Evolutionary conservation across 305 asterid genomes (phyloP), one percentile per base, ranked within the genome.

Genomic region (Plantago rigida): DNA sequence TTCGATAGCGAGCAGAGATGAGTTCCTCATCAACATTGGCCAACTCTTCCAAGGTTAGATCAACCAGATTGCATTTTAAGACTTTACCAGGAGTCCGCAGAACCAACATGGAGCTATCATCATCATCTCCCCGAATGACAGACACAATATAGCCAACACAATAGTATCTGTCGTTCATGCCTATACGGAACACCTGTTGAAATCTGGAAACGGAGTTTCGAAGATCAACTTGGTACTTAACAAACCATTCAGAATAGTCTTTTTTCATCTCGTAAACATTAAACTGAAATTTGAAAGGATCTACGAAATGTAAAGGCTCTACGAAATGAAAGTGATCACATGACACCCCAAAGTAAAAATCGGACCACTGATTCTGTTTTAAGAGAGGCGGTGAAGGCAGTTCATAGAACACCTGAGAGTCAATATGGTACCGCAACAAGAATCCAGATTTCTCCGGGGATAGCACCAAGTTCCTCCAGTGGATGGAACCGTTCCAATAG

Each of bases 401-500:
- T 36, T 36, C 10, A 36, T 8, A 7, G 44, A 36, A 36, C 10
- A 8, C 44, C 9, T 36, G 44, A 36, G 44, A 36, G 11, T 36
- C 44, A 36, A 36, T 12, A 36, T 36, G 44, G 44, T 36, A 36
- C 44, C 44, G 44, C 44, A 36, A 36, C 10, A 36, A 5, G 10
- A 8, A 36, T 36, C 44, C 44, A 36, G 44, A 8, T 36, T 6
- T 8, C 10, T 36, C 44, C 44, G 10, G 44, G 44, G 10, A 36
- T 36, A 36, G 9, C 9, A 1, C 10, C 44, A 1, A 4, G 44
- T 36, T 36, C 6, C 44, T 34, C 57, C 57, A 51, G 3, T 51
- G 57, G n/a, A 51, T 34, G 14, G 57, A 51, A 34, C 57, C 57
- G n/a, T 51, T 51, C 57, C 57, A 51, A 12, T 51, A 51, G 2